Percentiles rank a stretch among this genome's conserved stretches.
Conservation (phyloP, 2,329 filamentous ascomycete genomes). For the Cladosporium halotolerans region DNA sequence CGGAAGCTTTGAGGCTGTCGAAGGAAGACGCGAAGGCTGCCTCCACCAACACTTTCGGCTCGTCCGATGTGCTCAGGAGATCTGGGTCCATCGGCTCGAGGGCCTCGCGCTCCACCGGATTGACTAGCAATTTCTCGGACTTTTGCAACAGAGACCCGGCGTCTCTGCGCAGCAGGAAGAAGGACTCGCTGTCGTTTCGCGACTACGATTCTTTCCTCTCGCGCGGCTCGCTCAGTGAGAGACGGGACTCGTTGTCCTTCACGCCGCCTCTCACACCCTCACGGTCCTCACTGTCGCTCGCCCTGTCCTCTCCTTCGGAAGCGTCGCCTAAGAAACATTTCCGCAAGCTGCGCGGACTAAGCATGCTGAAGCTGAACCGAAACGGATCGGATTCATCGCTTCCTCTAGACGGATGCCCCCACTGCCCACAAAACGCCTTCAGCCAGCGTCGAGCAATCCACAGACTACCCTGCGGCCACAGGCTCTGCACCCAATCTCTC, state of each 20-base stretch:
- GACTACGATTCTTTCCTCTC: constrained; percentile 31
- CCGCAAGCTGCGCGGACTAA: constrained; percentile 28
- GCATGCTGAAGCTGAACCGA: constrained; percentile 24
- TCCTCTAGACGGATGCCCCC: constrained; percentile 23
- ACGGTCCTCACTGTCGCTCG: constrained; percentile 27
- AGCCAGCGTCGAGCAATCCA: constrained; percentile 26
- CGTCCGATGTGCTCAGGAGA: constrained; percentile 14
- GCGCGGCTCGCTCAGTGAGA: constrained; percentile 19
- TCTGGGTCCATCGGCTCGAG: constrained; percentile 29
- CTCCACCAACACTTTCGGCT: constrained; percentile 16
- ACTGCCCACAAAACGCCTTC: constrained; percentile 25
- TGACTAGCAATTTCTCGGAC: constrained; percentile 29
- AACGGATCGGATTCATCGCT: constrained; percentile 22
- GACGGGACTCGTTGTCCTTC: constrained; percentile 24
- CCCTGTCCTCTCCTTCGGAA: constrained; percentile 23
- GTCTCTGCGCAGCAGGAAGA: constrained; percentile 8
- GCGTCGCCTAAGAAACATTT: constrained; percentile 28
- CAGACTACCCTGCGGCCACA: constrained; percentile 30
- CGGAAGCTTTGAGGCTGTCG: constrained; percentile 9
- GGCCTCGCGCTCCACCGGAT: constrained; percentile 30
- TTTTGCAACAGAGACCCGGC: constrained; percentile 22
- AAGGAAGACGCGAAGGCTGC: constrained; percentile 9
- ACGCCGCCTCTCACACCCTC: constrained; percentile 26
- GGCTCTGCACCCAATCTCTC: constrained; percentile 29
- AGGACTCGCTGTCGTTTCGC: constrained; percentile 25